Evolutionary conservation across 2,329 filamentous ascomycete species (phyloP), one percentile per base, ranked within the genome.

Genomic region (Diaporthe humulicola): DNA sequence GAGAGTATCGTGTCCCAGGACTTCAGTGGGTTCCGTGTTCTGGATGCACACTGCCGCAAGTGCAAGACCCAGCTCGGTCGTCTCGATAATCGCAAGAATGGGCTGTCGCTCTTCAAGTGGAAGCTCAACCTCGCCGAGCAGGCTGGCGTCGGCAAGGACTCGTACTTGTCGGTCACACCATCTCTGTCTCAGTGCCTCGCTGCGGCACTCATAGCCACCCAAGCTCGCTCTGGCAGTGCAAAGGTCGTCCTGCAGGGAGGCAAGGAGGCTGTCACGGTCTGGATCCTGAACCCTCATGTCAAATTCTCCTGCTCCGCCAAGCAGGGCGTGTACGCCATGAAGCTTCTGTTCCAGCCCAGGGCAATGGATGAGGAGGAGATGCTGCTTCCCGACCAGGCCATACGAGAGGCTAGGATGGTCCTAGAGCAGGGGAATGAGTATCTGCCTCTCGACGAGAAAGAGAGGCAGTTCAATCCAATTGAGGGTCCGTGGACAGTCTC

Each of bases 41-140:
- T 88, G 10, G 82, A 83, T 38, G 78, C 89, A 5, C 85, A 82
- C 71, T 91, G 90, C 81, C 80, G 80, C 15, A 79, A 80, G 14
- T 92, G 90, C 79, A 78, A 78, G 8, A 75, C 80, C 9, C 86
- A 87, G 60, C 77, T 90, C 14, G 90, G 90, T 17, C 82, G 88
- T 50, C 86, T 85, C 79, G 87, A 86, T 73, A 79, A 84, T n/a
- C 80, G 85, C 22, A 83, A 84, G 28, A 80, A 81, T 0, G 88
- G 89, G 1, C 82, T 88, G 50, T 87, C 86, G 0, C 79, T 92
- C 40, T 90, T 90, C 81, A 91, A 92, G 82, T 91, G 90, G 90
- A 86, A 87, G 76, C 81, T 91, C 50, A 79, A 80, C n/a, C 86
- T 88, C 76, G 79, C 77, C n/a, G 77, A 83, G 33, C n/a, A 72